phyloP scores from a whole-genome alignment of 2,329 filamentous ascomycete genomes.

The Pseudohalonectria lignicola region DNA sequence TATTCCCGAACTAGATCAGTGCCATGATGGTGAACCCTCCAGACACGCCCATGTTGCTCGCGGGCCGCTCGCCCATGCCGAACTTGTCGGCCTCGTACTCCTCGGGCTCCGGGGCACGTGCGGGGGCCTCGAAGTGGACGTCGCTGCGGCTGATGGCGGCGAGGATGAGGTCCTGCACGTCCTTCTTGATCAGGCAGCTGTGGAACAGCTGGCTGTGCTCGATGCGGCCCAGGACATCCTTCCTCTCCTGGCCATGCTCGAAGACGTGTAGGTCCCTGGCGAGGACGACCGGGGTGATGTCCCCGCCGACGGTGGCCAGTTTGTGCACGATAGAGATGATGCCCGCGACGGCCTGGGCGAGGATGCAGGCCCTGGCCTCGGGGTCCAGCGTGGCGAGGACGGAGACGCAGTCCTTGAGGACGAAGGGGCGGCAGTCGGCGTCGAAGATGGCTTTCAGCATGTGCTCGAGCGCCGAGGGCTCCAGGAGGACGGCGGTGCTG shows the following conservation, averaged over 20 bases:
- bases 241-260: conserved; percentile 16
- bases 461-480: conserved; percentile 10
- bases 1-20: conserved; percentile 17
- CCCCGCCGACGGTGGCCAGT: conserved; percentile 8
- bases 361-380: conserved; percentile 19
- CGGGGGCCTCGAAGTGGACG: conserved; percentile 7
- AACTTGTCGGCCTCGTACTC: conserved; percentile 14
- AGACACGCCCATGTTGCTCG: conserved; percentile 23
- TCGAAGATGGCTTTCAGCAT: conserved; percentile 22
- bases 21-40: conserved; percentile 25
- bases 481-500: conserved; percentile 9
- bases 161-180: conserved; percentile 20
- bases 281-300: conserved; percentile 12
- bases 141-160: conserved; percentile 14
- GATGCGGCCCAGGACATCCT: conserved; percentile 16
- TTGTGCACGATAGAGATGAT: conserved; percentile 18
- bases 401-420: conserved; percentile 15
- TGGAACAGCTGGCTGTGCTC: conserved; percentile 18
- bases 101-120: conserved; percentile 10
- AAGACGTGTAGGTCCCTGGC: conserved; percentile 18
- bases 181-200: conserved; percentile 19
- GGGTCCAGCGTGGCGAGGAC: conserved; percentile 18
- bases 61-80: conserved; percentile 16
- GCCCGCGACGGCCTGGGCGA: conserved; percentile 22
- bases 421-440: conserved; percentile 17